Base-by-base conservation (phyloP, 1,284 basidiomycete species). In the Melampsora abietis-canadensis region DNA sequence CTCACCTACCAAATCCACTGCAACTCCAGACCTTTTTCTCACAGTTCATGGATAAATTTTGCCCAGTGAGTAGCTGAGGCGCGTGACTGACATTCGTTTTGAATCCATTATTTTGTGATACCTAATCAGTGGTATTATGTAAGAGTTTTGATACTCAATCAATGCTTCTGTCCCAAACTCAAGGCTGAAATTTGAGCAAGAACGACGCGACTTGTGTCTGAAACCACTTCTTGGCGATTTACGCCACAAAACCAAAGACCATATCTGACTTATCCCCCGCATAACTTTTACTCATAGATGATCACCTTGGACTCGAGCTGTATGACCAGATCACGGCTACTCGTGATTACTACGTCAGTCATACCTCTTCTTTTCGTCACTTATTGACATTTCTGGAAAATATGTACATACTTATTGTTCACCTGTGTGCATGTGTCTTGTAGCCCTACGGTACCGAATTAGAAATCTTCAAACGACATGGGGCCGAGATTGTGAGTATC, bases 391-490 rank as follows among this genome's bases (percentile, higher is more conserved):
- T 30, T 51, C 27, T 30, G 51, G 10, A 14, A 30, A 15, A 19
- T 37, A 51, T 19, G 10, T 8, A 24, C 51, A 24, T 40, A 27
- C 44, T 34, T 4, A 54, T 48, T 24, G 40, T n/a, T 21, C 30
- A 40, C 27, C 17, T 27, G n/a, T 54, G n/a, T n/a, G 17, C 40
- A 4, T 21, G 66, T 19, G 51, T 30, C 15, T 46, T 61, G 5
- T 21, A 74, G 72, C 72, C 72, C 30, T 74, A 60, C 57, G 64
- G 27, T n/a, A 74, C 63, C 54, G 72, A 74, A 64, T 51, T 74
- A n/a, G 54, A 24, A 37, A 74, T 74, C 21, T 40, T 74, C 24
- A 63, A 66, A 31, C 40, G 40, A 27, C 65, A 74, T 17, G 54
- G 64, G 19, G 21, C 30, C 44, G 64, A 74, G 21, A 74, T 74